Base-by-base conservation (phyloP, 1,284 basidiomycete genomes). In the Cutaneotrichosporon dermatis region DNA sequence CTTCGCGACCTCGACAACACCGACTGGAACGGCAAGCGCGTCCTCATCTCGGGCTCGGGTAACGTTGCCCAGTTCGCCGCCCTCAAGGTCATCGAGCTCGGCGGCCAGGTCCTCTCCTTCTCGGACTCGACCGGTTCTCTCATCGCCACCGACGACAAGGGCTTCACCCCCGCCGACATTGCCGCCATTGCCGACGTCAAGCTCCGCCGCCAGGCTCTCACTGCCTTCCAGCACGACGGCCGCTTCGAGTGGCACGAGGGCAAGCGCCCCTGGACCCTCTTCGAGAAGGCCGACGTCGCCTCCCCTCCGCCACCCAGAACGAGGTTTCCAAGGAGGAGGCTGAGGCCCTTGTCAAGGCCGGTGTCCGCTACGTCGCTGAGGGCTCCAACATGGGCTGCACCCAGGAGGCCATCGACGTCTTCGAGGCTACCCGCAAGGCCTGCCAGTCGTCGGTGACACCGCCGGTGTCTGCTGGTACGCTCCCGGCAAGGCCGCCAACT, bases 51-150 rank as follows among this genome's bases (percentile, higher is more conserved):
- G 35, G 88, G 86, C 64, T 83, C 85, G 34, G 87, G 87, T 36
- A 88, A 88, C 76, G 87, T 88, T 63, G 84, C 86, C 44, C 87
- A 88, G 74, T 90, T 82, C 80, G 88, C 88, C 54, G 88, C 88
- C 4, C 82, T 89, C 75, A 90, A 89, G 79, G 84, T 88, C 61
- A 83, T 90, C 75, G 87, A 88, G 77, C 85, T 89, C 69, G 88
- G 88, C 58, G 88, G 83, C 59, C 84, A 80, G 59, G 88, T 89
- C 56, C 79, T 88, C 69, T 85, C 87, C n/a, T 83, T 90, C 64
- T 88, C 86, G 66, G 88, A 90, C 80, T 89, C 88, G 62, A 86
- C 85, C 73, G 88, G 88, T 60, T 78, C 86, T 8, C 80, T 90
- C 65, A 82, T 89, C 73, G 81, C 86, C 56, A 78, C 75, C 58